Evolutionary conservation across 441 rosid genomes (phyloP).

Genomic region (Isatis lusitanica): DNA sequence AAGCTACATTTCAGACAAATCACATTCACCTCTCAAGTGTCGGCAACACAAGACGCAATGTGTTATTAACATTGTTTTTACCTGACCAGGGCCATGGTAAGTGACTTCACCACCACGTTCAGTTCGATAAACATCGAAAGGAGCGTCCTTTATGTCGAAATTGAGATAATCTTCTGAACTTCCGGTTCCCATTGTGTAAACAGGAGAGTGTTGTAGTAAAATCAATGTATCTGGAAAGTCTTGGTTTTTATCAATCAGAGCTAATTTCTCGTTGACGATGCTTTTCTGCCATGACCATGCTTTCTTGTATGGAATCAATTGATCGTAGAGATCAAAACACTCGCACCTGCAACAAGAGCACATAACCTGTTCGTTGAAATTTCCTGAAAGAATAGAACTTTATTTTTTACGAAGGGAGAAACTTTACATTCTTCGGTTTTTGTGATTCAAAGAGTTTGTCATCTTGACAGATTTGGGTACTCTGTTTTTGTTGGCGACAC

Average conservation of each 20-base stretch:
- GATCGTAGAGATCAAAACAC: constrained; percentile 36
- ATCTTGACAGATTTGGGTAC: constrained; percentile 18
- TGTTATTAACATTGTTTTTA: constrained; percentile 27
- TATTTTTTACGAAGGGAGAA: too few relatives aligned
- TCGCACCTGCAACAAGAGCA: too few relatives aligned
- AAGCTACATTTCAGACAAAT: constrained; percentile 51
- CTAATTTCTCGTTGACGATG: constrained; percentile 61
- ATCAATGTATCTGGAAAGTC: constrained; percentile 69
- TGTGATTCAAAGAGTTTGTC: constrained; percentile 3
- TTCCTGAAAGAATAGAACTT: too few relatives aligned
- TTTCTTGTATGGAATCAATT: constrained; percentile 42
- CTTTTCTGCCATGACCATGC: constrained; percentile 80
- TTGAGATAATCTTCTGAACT: constrained; percentile 58
- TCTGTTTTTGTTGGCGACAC: background rate
- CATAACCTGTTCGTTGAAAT: too few relatives aligned
- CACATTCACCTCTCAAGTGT: background rate
- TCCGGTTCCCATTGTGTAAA: constrained; percentile 72
- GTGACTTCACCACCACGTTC: constrained; percentile 95
- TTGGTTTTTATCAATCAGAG: constrained; percentile 48
- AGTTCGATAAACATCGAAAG: constrained; percentile 70
- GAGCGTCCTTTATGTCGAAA: constrained; percentile 65
- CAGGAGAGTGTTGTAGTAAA: constrained; percentile 70
- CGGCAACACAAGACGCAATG: too few relatives aligned
- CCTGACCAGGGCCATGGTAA: constrained; percentile 96
- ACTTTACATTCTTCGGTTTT: constrained; percentile 33